Conservation (phyloP, 805 yeast genomes). For the Wickerhamiella brachini region DNA sequence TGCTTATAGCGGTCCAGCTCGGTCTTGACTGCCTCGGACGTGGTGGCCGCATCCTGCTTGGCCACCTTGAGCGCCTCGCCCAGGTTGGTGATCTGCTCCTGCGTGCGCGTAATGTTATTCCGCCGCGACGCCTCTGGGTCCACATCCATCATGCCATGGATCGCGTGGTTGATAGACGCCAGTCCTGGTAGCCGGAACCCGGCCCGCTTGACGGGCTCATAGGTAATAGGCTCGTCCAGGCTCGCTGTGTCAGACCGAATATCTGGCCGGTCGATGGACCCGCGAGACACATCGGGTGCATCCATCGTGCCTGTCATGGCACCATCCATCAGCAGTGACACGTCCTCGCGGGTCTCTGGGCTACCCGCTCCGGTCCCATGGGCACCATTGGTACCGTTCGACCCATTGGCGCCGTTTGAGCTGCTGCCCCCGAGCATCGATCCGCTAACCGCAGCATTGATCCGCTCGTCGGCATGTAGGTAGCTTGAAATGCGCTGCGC, state of each 20-base stretch:
- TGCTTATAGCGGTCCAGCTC: conserved; percentile 35
- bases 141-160: conserved; percentile 50
- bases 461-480: conserved; percentile 20
- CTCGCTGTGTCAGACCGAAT: neutral
- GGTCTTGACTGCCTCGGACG: conserved; percentile 31
- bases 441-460: conserved; percentile 8
- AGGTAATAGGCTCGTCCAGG: neutral
- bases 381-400: too few species aligned
- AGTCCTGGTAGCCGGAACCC: conserved; percentile 42
- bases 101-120: conserved; percentile 32
- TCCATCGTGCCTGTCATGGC: neutral
- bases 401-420: neutral
- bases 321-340: neutral
- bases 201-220: conserved; percentile 4
- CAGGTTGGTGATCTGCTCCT: conserved; percentile 33
- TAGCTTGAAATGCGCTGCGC: conserved; percentile 29
- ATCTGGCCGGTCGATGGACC: neutral
- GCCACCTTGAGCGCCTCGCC: conserved; percentile 40
- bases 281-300: neutral
- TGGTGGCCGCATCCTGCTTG: conserved; percentile 37
- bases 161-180: conserved; percentile 34
- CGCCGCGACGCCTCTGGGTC: conserved; percentile 55
- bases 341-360: neutral
- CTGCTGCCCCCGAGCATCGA: neutral
- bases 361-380: neutral